A percentile compares a stretch with the other conserved stretches of the same genome.
Evolutionary conservation across 2,329 filamentous ascomycete genomes (phyloP).

Genomic region (Colletotrichum lentis): DNA sequence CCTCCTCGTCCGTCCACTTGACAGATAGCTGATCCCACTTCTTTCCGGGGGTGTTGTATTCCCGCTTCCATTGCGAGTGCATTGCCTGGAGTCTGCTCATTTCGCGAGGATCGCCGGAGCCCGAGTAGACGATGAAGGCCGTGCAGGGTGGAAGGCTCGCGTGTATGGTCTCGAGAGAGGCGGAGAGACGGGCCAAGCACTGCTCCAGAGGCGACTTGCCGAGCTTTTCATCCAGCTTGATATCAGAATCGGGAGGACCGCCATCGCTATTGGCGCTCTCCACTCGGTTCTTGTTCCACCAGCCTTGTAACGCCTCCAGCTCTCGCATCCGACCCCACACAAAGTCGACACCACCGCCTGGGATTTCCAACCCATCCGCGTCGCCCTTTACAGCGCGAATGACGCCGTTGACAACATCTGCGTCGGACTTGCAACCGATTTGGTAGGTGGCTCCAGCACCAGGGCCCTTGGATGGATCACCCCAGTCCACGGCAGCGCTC

Average conservation of each 20-base stretch:
- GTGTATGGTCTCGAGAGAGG: constrained; percentile 64
- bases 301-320: constrained; percentile 70
- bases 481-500: constrained; percentile 88
- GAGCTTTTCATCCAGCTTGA: constrained; percentile 42
- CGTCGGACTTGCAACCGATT: constrained; percentile 66
- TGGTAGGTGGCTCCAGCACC: constrained; percentile 64
- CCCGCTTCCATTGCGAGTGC: constrained; percentile 67
- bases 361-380: constrained; percentile 63
- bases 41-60: constrained; percentile 69
- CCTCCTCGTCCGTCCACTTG: constrained; percentile 73
- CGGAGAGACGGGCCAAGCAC: constrained; percentile 56
- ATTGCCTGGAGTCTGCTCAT: constrained; percentile 69
- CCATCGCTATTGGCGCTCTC: constrained; percentile 47
- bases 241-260: constrained; percentile 46
- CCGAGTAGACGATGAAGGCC: constrained; percentile 70
- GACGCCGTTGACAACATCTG: constrained; percentile 63
- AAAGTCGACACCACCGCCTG: constrained; percentile 70
- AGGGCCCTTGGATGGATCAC: constrained; percentile 71
- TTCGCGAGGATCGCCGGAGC: constrained; percentile 72
- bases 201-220: constrained; percentile 52
- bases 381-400: constrained; percentile 69
- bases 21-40: constrained; percentile 74
- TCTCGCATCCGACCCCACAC: constrained; percentile 72
- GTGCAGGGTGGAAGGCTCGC: constrained; percentile 69
- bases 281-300: constrained; percentile 69